Percentiles rank a stretch among this genome's conserved stretches.
Conservation (phyloP, 2,329 filamentous ascomycete genomes). For the Penicillium aurantiogriseum region DNA sequence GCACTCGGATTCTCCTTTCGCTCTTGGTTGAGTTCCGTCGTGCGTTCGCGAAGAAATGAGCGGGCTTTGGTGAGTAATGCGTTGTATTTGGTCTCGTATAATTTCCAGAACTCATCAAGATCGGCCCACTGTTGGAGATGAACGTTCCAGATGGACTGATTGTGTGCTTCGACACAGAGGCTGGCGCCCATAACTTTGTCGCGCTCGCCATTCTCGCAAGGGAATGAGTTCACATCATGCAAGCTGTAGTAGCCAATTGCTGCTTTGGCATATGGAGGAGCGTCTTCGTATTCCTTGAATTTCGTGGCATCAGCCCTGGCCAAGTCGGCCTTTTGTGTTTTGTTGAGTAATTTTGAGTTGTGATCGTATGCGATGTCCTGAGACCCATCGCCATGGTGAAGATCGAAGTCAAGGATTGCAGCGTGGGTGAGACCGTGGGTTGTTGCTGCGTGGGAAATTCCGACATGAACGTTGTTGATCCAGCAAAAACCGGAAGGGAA, state of each 20-base stretch:
- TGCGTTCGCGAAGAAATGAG: conserved; percentile 70
- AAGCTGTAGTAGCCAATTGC: conserved; percentile 94
- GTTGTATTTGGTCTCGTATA: conserved; percentile 78
- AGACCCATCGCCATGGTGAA: conserved; percentile 93
- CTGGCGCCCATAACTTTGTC: conserved; percentile 94
- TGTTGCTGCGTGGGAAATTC: conserved; percentile 85
- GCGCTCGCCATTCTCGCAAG: conserved; percentile 89
- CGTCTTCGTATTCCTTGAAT: conserved; percentile 27
- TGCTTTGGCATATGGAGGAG: conserved; percentile 73
- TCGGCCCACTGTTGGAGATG: conserved; percentile 83
- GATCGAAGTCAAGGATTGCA: conserved; percentile 87
- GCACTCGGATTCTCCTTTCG: conserved; percentile 53
- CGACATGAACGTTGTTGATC: conserved; percentile 97
- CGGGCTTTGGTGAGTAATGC: conserved; percentile 78
- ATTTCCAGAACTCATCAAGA: conserved; percentile 72
- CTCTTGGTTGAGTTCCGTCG: conserved; percentile 59
- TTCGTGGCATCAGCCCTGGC: neutral
- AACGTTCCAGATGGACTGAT: conserved; percentile 93
- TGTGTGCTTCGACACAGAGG: conserved; percentile 89
- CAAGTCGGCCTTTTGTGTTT: conserved; percentile 56
- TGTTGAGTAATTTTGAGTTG: conserved; percentile 67
- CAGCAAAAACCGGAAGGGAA: conserved; percentile 96
- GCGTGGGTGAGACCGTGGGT: conserved; percentile 87
- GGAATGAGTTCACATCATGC: conserved; percentile 98
- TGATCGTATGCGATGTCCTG: conserved; percentile 83